Evolutionary conservation across 192 early-diverging fungal species (phyloP).

Genomic region (Gonapodya prolifera): DNA sequence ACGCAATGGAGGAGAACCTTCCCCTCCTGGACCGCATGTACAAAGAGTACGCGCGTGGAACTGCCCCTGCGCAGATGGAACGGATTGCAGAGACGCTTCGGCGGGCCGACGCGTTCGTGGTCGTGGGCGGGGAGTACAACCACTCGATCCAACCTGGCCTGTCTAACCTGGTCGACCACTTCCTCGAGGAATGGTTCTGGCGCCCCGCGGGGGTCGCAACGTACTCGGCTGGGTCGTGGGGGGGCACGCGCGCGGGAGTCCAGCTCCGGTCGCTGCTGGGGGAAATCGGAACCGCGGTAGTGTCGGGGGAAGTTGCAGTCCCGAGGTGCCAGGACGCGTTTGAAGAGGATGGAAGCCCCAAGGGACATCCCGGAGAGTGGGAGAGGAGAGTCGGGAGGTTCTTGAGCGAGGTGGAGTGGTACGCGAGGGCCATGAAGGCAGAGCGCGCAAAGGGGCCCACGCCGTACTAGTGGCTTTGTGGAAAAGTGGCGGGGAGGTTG

Average conservation of each 20-base stretch:
- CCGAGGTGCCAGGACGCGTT: constrained; percentile 10
- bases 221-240: constrained; percentile 19
- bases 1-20: neutral
- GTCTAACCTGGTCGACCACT: constrained; percentile 21
- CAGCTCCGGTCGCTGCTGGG: constrained; percentile 11
- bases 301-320: constrained; percentile 15
- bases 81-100: constrained; percentile 1
- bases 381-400: constrained; percentile 7
- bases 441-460: neutral
- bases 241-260: constrained; percentile 14
- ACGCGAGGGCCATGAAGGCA: constrained; percentile 6
- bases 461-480: neutral
- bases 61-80: constrained; percentile 10
- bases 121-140: constrained; percentile 23
- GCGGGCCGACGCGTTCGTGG: constrained; percentile 17
- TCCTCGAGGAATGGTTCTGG: constrained; percentile 14
- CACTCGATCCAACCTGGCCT: constrained; percentile 20
- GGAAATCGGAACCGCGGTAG: constrained; percentile 13
- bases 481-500: no score
- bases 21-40: constrained; percentile 6
- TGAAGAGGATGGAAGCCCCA: constrained; percentile 9
- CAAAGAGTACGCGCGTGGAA: neutral
- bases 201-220: constrained; percentile 19
- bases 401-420: constrained; percentile 14
- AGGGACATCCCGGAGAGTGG: neutral